Conservation (phyloP, 345 rosid species). For the Eucalyptus tenuipes region DNA sequence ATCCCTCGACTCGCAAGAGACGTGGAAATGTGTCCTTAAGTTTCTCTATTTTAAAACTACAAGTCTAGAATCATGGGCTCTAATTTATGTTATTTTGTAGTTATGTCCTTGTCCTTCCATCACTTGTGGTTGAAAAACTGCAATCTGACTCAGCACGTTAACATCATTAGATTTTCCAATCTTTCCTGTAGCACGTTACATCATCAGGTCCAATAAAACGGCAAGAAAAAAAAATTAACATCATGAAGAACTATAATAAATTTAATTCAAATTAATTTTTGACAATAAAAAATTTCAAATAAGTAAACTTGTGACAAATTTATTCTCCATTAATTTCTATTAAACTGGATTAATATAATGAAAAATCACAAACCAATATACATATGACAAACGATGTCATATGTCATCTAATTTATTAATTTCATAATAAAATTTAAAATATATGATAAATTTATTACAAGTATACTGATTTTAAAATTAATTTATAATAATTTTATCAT, state of each 20-base stretch:
- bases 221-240: neutral
- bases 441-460: accelerated
- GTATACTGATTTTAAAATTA: no score
- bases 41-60: neutral
- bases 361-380: no score
- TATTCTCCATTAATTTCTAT: no score
- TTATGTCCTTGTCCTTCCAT: neutral
- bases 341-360: accelerated
- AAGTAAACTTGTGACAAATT: no score
- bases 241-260: no score
- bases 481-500: accelerated
- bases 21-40: neutral
- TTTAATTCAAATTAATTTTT: no score
- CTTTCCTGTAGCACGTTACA: neutral
- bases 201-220: accelerated
- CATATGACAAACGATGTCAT: no score
- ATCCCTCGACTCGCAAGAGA: neutral
- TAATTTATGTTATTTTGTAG: neutral
- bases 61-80: neutral
- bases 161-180: neutral
- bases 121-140: neutral
- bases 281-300: no score
- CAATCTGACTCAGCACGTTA: neutral
- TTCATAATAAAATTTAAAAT: no score
- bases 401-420: no score